Base-by-base conservation (phyloP, 169 alveolate species). In the Plasmodium vivax region DNA sequence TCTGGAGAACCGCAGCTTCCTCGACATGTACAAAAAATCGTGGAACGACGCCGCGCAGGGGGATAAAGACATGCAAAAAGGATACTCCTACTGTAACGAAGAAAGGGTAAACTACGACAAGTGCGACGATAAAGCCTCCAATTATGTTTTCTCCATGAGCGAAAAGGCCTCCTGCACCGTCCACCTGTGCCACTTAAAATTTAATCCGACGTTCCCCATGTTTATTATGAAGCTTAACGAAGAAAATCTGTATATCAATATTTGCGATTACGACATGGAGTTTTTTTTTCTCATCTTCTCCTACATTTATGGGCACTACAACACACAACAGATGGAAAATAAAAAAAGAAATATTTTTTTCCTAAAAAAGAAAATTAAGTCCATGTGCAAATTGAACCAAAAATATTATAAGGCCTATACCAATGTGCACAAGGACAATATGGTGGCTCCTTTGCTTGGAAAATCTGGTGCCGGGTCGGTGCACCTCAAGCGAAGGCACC, bases 251-350 rank as follows among this genome's bases (percentile, higher is more conserved):
- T 80, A 71, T 62, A 41, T 90, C 58, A 90, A 90, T 81, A 81
- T 90, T 34, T 90, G 94, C 51, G 94, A 90, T 90, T 90, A 90
- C 56, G 94, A 90, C 81, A 14, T 90, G n/a, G 94, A 90, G 51
- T 90, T 90, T 82, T 90, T 90, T 27, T 90, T 80, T 51, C 41
- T 71, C 41, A 90, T 80, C 47, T 90, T 90, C 19, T 62, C 94
- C 4, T 43, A 90, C 51, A 71, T 90, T 41, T 90, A 80, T 68
- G 92, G 83, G 23, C 94, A 90, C 73, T 90, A 90, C 38, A 71
- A 16, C 36, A 32, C 27, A 16, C 83, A 82, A 34, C 83, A 90
- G n/a, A 41, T 90, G 74, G 47, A 41, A 62, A 56, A 45, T 72
- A 90, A 71, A 90, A 90, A 90, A 47, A 47, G 54, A 32, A 90